phyloP scores from a whole-genome alignment of 192 early-diverging fungal genomes.

The Umbelopsis ramanniana region DNA sequence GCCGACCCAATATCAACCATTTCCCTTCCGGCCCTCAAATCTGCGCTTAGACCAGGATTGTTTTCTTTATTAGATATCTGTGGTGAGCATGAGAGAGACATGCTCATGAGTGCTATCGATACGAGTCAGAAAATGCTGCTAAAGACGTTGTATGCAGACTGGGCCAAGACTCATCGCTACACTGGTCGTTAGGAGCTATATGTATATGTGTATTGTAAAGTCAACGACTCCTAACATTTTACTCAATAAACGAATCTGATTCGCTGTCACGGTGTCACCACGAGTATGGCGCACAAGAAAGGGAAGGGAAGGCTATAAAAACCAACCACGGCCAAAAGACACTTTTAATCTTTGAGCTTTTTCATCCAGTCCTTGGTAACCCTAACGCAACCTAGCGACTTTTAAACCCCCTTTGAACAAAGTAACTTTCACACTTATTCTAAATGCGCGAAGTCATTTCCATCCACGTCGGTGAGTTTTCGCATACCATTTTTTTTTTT shows the following conservation, averaged over 20 bases:
- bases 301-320: conserved; percentile 12
- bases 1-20: conserved; percentile 49
- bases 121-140: conserved; percentile 54
- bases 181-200: conserved; percentile 49
- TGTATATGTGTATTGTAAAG: conserved; percentile 20
- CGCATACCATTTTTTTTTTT: not conserved
- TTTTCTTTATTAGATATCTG: conserved; percentile 71
- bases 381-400: conserved; percentile 22
- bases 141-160: conserved; percentile 54
- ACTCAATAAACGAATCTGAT: conserved; percentile 6
- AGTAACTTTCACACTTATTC: conserved; percentile 15
- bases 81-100: conserved; percentile 63
- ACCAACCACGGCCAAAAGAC: not conserved
- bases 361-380: conserved; percentile 19
- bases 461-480: conserved; percentile 67
- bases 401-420: conserved; percentile 13
- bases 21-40: conserved; percentile 43
- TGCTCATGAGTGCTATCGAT: conserved; percentile 67
- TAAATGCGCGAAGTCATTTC: conserved; percentile 84
- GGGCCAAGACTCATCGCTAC: conserved; percentile 58
- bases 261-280: conserved; percentile 15
- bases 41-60: conserved; percentile 53
- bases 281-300: conserved; percentile 1
- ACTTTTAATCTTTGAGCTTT: not conserved
- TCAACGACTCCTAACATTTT: not conserved